A percentile compares a stretch with the other conserved stretches of the same genome.
Evolutionary conservation across 169 alveolate genomes (phyloP).

Genomic region (Cyclospora cayetanensis): DNA sequence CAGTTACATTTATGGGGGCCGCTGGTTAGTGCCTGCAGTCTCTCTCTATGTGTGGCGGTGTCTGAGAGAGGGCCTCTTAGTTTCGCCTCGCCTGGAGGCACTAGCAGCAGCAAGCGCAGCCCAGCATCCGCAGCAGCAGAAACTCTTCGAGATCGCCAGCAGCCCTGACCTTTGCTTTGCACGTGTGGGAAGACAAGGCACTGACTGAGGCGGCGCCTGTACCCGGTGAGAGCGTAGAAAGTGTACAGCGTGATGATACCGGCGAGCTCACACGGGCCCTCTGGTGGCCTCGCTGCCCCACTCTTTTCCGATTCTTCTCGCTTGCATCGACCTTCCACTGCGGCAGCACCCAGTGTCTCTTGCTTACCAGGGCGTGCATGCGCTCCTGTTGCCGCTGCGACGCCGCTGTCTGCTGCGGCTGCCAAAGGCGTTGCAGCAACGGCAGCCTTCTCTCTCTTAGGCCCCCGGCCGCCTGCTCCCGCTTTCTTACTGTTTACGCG

Average conservation of each 20-base stretch:
- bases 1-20: too few relatives aligned
- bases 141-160: conserved; percentile 6
- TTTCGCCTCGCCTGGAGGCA: conserved; percentile 21
- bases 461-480: background rate
- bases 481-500: background rate
- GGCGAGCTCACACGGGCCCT: background rate
- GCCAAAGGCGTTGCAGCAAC: background rate
- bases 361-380: too few relatives aligned
- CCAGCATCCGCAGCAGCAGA: background rate
- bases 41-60: background rate
- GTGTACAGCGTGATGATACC: conserved; percentile 75
- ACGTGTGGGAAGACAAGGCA: conserved; percentile 76
- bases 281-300: background rate
- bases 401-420: background rate
- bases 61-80: too few relatives aligned
- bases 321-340: too few relatives aligned
- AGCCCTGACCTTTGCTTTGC: conserved; percentile 73
- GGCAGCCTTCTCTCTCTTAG: background rate
- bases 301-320: background rate
- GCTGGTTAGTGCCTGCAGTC: background rate
- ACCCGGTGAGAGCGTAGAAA: conserved; percentile 70
- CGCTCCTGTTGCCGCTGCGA: background rate
- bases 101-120: background rate
- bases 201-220: conserved; percentile 74
- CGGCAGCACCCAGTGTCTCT: too few relatives aligned